phyloP scores from a whole-genome alignment of 1,284 basidiomycete species.

The Rhodotorula sp. region DNA sequence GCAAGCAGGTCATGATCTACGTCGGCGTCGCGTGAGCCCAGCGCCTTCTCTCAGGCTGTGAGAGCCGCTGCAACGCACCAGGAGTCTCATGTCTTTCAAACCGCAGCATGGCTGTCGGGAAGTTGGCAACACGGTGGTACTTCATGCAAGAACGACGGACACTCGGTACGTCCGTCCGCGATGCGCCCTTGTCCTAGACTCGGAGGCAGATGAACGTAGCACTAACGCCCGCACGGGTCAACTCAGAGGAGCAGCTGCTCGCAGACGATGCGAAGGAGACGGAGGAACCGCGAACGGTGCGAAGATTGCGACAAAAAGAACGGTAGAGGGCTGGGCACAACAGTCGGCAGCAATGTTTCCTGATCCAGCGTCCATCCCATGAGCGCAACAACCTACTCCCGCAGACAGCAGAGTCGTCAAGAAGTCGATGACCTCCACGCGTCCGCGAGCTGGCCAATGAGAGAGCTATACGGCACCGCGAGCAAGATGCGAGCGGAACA shows the following conservation, averaged over 20 bases:
- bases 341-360: no score
- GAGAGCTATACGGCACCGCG: no score
- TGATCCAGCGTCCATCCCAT: no score
- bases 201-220: background rate
- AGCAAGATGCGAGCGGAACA: no score
- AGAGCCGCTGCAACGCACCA: background rate
- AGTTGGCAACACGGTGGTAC: constrained; percentile 12
- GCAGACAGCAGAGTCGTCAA: no score
- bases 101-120: constrained; percentile 2
- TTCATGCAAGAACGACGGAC: constrained; percentile 1
- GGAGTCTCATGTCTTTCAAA: background rate
- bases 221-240: background rate
- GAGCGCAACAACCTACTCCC: no score
- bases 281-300: background rate
- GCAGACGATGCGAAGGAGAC: background rate
- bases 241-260: background rate
- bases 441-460: no score
- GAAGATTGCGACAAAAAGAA: background rate
- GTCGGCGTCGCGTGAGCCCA: constrained; percentile 20
- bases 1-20: constrained; percentile 7
- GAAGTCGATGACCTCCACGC: no score
- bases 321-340: background rate
- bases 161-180: constrained; percentile 4
- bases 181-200: background rate
- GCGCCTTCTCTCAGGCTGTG: background rate